phyloP scores from a whole-genome alignment of 495 filamentous ascomycete species.

The Friedmanniomyces endolithicus region DNA sequence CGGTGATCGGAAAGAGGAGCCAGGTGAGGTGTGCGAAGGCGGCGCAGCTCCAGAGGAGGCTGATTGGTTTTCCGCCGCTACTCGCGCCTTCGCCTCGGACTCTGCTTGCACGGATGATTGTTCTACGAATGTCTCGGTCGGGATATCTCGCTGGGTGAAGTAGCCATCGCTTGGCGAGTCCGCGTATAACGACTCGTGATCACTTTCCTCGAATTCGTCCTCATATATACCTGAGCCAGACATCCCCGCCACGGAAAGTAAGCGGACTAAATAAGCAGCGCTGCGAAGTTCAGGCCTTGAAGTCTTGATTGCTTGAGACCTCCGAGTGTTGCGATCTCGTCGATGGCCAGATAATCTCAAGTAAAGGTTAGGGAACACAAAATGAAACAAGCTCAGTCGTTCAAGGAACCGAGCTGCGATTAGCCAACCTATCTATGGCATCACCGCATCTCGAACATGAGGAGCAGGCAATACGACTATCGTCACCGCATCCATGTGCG shows the following conservation, averaged over 20 bases:
- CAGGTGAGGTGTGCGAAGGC: not conserved
- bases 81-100: constrained; percentile 11
- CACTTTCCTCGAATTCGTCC: not conserved
- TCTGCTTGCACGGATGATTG: constrained; percentile 4
- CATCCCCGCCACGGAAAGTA: not conserved
- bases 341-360: no score
- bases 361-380: not conserved
- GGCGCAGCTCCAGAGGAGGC: not conserved
- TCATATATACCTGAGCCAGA: constrained; percentile 4
- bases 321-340: no score
- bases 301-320: no score
- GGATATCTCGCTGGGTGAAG: constrained; percentile 4
- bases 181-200: constrained; percentile 3
- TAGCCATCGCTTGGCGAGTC: constrained; percentile 11
- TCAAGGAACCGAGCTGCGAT: not conserved
- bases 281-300: no score
- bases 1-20: not conserved
- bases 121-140: constrained; percentile 7
- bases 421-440: not conserved
- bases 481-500: not conserved
- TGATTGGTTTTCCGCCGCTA: not conserved
- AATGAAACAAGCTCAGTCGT: not conserved
- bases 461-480: not conserved
- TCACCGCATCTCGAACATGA: not conserved
- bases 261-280: not conserved